Evolutionary conservation across 2,329 filamentous ascomycete species (phyloP).

Genomic region (Verticillium nonalfalfae): DNA sequence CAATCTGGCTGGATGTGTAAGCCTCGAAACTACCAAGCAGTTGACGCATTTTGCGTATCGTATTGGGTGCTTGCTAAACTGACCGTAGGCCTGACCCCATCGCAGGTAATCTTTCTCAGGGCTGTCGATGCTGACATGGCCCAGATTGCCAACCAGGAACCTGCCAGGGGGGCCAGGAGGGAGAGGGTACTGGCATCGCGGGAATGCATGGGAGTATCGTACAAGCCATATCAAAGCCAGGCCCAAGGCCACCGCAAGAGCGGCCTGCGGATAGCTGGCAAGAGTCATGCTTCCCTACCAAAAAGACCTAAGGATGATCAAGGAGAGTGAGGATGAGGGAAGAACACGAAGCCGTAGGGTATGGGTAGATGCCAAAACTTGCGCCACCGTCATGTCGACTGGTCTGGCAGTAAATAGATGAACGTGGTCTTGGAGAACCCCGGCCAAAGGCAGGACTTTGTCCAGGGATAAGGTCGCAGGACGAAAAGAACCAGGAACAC

Average conservation of each 20-base stretch:
- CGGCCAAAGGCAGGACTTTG: not conserved
- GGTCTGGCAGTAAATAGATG: not conserved
- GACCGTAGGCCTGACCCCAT: constrained; percentile 47
- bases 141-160: constrained; percentile 27
- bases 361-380: not conserved
- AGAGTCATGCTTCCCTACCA: not conserved
- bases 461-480: not conserved
- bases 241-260: not conserved
- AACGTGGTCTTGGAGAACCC: not conserved
- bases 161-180: constrained; percentile 13
- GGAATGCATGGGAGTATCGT: not conserved
- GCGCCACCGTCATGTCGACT: not conserved
- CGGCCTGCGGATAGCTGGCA: not conserved
- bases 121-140: constrained; percentile 22
- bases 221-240: not conserved
- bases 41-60: not conserved
- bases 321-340: not conserved
- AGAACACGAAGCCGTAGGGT: not conserved
- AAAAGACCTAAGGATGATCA: not conserved
- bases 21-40: not conserved
- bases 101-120: constrained; percentile 10
- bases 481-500: not conserved
- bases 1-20: constrained; percentile 13
- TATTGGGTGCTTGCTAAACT: not conserved
- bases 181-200: constrained; percentile 1